Base-by-base conservation (phyloP, 805 yeast genomes). In the Starmera amethionina region DNA sequence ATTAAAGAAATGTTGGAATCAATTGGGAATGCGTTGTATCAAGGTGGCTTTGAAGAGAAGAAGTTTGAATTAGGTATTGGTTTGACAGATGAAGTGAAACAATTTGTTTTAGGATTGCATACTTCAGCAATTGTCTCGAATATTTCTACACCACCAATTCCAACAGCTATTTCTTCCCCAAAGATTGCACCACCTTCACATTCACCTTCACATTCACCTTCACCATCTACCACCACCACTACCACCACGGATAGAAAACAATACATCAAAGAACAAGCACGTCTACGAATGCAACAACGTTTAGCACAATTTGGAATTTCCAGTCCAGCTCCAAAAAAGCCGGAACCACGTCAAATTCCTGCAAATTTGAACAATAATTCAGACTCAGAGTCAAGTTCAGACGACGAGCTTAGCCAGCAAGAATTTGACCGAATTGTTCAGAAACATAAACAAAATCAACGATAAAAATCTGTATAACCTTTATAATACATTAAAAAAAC, bases 11-110 rank as follows among this genome's bases (percentile, higher is more conserved):
- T 87, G 25, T 22, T 22, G 66, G 68, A n/a, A 46, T 55, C 4
- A 64, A 63, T 34, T 62, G 25, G 25, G 4, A 22, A 22, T 22
- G 25, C 25, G 25, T 22, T 22, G 25, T 22, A 22, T 22, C 25
- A 22, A 22, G 7, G 7, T 22, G 25, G 25, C 4, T 22, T 22
- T 22, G 50, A 44, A 25, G 59, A 55, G 35, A 70, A 75, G 29
- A 79, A 82, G 51, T 89, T 93, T 90, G 96, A 83, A 46, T 70
- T 75, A 32, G 96, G 95, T 11, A 64, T 78, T 36, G 95, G 93
- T 31, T 77, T 87, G 12, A 78, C 75, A 49, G 73, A 77, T 16
- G 68, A 74, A 47, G 57, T 45, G 38, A 54, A 42, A 39, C 55
- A 40, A 43, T 44, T 42, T 43, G 38, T 13, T 47, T 50, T 38